phyloP scores from a whole-genome alignment of 1,284 basidiomycete species.

The Pseudozyma tsukubaensis region DNA sequence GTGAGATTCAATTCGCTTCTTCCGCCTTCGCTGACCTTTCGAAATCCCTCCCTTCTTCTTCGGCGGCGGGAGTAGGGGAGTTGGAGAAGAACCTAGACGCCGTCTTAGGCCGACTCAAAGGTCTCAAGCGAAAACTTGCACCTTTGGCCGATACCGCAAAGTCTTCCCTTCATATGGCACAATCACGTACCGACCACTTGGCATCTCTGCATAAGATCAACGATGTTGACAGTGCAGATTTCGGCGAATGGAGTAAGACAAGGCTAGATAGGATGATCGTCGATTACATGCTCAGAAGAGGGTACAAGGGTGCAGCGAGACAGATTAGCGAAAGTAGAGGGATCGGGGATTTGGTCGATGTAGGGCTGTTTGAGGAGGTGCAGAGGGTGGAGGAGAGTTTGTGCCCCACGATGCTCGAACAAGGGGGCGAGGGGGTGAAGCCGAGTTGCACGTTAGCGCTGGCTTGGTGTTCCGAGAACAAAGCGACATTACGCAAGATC shows the following conservation, averaged over 20 bases:
- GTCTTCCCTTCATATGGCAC: slow-evolving; percentile 34
- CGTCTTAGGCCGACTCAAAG: slow-evolving; percentile 80
- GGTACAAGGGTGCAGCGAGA: slow-evolving; percentile 63
- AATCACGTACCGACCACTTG: slow-evolving; percentile 50
- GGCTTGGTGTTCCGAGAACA: slow-evolving; percentile 96
- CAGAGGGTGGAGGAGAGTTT: slow-evolving; percentile 85
- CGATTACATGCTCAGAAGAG: slow-evolving; percentile 86
- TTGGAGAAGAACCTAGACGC: slow-evolving; percentile 74
- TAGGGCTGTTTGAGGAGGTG: slow-evolving; percentile 83
- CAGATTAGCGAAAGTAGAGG: slow-evolving; percentile 36
- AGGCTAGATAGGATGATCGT: slow-evolving; percentile 89
- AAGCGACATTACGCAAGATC: slow-evolving; percentile 86
- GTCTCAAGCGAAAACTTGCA: slow-evolving; percentile 81
- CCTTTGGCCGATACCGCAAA: slow-evolving; percentile 32
- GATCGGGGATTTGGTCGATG: slow-evolving; percentile 73
- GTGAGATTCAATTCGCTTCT: slow-evolving; percentile 44
- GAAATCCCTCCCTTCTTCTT: slow-evolving; percentile 2
- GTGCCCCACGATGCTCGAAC: no score
- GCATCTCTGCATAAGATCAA: slow-evolving; percentile 39
- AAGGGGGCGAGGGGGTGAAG: slow-evolving; percentile 20
- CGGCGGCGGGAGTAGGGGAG: slow-evolving; percentile 9
- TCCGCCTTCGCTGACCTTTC: slow-evolving; percentile 20
- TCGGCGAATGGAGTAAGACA: slow-evolving; percentile 77
- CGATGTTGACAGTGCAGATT: slow-evolving; percentile 25
- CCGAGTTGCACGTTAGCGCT: slow-evolving; percentile 88